A percentile compares a stretch with the other conserved stretches of the same genome.
Evolutionary conservation across 345 rosid species (phyloP).

Genomic region (Balakata baccata): DNA sequence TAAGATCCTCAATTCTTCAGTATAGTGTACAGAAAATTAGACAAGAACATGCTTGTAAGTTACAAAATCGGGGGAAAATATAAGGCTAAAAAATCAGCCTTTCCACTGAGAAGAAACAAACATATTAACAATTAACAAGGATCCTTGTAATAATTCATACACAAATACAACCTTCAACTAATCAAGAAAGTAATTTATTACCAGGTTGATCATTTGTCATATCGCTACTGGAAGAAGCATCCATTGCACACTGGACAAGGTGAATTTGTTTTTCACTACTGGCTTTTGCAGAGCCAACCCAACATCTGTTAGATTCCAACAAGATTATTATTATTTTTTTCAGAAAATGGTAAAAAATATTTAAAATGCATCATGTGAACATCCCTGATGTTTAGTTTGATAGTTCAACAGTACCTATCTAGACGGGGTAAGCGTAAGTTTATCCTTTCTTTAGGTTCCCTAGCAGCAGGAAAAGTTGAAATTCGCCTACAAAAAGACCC

Average conservation of each 20-base stretch:
- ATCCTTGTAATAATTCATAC: not conserved
- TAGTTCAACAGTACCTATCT: constrained; percentile 42
- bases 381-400: not conserved
- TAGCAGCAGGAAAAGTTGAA: constrained; percentile 29
- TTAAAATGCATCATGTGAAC: not conserved
- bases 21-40: not conserved
- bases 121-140: not conserved
- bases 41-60: not conserved
- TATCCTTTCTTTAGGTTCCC: constrained; percentile 26
- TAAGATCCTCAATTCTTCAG: constrained; percentile 11
- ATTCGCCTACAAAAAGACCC: constrained; percentile 27
- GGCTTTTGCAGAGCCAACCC: constrained; percentile 30
- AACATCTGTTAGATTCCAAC: constrained; percentile 25
- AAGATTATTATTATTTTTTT: not conserved
- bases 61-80: not conserved
- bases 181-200: constrained; percentile 17
- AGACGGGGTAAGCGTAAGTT: constrained; percentile 23
- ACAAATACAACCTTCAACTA: constrained; percentile 3
- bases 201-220: constrained; percentile 51
- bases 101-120: constrained; percentile 10
- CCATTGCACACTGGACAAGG: constrained; percentile 56
- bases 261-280: constrained; percentile 26
- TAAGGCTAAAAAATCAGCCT: not conserved
- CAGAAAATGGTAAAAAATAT: not conserved
- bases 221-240: constrained; percentile 70